A percentile compares a stretch with the other conserved stretches of the same genome.
phyloP scores from a whole-genome alignment of 345 rosid species.

The Lagerstroemia speciosa region DNA sequence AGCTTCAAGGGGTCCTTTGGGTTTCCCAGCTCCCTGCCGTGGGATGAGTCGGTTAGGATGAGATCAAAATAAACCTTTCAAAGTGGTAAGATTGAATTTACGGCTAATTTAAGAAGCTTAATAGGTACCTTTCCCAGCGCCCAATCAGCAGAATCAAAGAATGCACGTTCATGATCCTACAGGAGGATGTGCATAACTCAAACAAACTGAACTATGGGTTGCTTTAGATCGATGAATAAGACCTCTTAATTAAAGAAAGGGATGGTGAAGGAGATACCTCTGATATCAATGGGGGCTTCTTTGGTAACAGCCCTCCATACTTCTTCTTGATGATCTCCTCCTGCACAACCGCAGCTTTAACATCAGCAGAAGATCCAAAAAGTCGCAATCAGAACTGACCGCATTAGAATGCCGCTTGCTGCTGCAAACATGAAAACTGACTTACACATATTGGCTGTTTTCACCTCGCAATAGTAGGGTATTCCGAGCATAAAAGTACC shows the following conservation, averaged over 20 bases:
- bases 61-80: background rate
- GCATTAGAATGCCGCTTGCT: background rate
- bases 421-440: background rate
- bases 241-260: background rate
- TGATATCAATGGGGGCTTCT: conserved; percentile 71
- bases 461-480: background rate
- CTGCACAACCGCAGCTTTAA: conserved; percentile 20
- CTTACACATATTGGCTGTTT: background rate
- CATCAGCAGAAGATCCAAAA: background rate
- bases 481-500: background rate
- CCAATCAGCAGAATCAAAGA: conserved; percentile 95
- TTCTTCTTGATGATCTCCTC: conserved; percentile 56
- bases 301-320: conserved; percentile 62
- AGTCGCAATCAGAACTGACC: background rate
- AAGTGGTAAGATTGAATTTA: background rate
- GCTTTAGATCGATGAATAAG: conserved; percentile 1
- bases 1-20: conserved; percentile 76
- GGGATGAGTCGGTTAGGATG: background rate
- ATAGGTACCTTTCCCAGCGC: conserved; percentile 66
- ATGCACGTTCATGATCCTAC: conserved; percentile 81
- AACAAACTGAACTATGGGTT: background rate
- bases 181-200: conserved; percentile 10
- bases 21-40: conserved; percentile 74
- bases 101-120: background rate
- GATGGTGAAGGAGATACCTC: conserved; percentile 29